Base-by-base conservation (phyloP, 2,329 filamentous ascomycete species). In the Scedosporium dehoogii region DNA sequence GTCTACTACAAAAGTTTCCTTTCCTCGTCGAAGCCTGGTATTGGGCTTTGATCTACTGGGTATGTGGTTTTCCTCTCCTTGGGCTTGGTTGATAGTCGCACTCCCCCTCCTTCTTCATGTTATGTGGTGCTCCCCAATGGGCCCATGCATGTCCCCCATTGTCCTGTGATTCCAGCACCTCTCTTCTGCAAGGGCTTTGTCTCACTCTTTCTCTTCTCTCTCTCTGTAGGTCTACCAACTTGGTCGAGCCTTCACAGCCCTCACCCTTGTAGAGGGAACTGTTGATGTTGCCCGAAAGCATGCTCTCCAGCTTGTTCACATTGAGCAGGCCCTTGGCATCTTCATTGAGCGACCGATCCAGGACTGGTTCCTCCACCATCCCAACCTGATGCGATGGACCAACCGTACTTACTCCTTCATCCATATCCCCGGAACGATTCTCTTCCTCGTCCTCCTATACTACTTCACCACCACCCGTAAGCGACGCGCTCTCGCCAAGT, bases 1-100 rank as follows among this genome's bases (percentile, higher is more conserved):
- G 87, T 4, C 67, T 91, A 42, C 78, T 91, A 14, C 79, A 79
- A 63, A 86, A 83, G 69, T 84, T 89, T 66, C 88, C 89, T 0
- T 91, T 91, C 70, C 72, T 91, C 29, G 85, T 86, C 1, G 89
- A 91, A 73, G 86, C 83, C 48, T 91, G 87, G 87, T 91, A 91
- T 68, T 91, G 88, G 88, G 84, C 85, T 2, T 74, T 90, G 65
- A 86, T 91, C 59, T 91, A 91, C 75, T 91, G 88, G 87, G 87
- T 90, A 80, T 68, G 81, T 70, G 33, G n/a, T 62, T n/a, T n/a
- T 16, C 55, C 25, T 58, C 61, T 21, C 58, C 18, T 10, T n/a
- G 14, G 5, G 1, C 3, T 10, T 23, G 3, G 14, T 16, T 16
- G n/a, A 23, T 27, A n/a, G 18, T 14, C 3, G 27, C 53, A 25